Conservation (phyloP, 2,329 filamentous ascomycete species). For the Pseudocercospora fuligena region DNA sequence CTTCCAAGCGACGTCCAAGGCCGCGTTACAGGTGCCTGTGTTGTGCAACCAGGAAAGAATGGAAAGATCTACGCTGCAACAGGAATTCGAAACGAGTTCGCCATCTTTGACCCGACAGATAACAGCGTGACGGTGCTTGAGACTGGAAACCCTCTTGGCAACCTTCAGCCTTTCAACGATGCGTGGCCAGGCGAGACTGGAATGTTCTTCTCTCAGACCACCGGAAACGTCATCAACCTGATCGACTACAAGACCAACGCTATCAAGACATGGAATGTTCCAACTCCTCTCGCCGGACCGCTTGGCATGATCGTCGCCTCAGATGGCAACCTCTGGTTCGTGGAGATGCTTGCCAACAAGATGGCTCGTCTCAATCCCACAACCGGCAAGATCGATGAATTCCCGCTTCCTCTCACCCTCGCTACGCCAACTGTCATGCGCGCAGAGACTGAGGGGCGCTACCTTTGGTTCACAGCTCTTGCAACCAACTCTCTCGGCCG, state of each 20-base stretch:
- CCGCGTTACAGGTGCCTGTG: slow-evolving; percentile 25
- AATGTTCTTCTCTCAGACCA: slow-evolving; percentile 33
- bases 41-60: slow-evolving; percentile 31
- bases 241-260: slow-evolving; percentile 30
- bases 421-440: slow-evolving; percentile 31
- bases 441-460: slow-evolving; percentile 29
- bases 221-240: slow-evolving; percentile 29
- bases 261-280: slow-evolving; percentile 27
- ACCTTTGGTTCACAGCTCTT: slow-evolving; percentile 32
- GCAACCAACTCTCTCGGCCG: slow-evolving; percentile 30
- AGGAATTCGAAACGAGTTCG: slow-evolving; percentile 31
- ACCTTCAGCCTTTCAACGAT: slow-evolving; percentile 34
- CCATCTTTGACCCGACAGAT: slow-evolving; percentile 24
- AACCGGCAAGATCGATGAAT: slow-evolving; percentile 27
- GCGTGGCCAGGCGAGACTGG: slow-evolving; percentile 31
- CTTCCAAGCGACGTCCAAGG: slow-evolving; percentile 28
- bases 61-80: slow-evolving; percentile 31
- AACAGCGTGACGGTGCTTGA: slow-evolving; percentile 26
- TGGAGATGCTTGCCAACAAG: slow-evolving; percentile 33
- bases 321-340: slow-evolving; percentile 31
- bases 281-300: slow-evolving; percentile 29
- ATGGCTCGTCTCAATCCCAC: slow-evolving; percentile 29
- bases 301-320: slow-evolving; percentile 28
- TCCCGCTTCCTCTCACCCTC: slow-evolving; percentile 23
- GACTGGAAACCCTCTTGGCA: slow-evolving; percentile 29